Base-by-base conservation (phyloP, 169 alveolate genomes). In the Plasmodium adleri region DNA sequence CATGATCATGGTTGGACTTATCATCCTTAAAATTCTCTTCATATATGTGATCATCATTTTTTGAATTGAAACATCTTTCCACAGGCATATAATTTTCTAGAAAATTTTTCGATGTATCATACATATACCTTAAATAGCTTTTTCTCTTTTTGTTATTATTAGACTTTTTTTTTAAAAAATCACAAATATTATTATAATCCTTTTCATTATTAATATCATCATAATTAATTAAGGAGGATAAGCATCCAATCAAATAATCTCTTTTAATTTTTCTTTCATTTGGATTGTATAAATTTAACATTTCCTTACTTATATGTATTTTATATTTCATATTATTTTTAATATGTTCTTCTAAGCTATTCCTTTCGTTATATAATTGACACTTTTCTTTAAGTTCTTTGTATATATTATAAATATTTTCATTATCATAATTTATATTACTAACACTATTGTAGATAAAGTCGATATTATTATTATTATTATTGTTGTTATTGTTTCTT, bases 181-280 rank as follows among this genome's bases (percentile, higher is more conserved):
- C 70, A 68, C 43, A 83, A 68, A 83, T 83, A 68, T 83, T 83
- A 47, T 47, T 68, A 68, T 54, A 83, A 83, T 83, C 91, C 50
- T 83, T 83, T 68, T 83, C 91, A 49, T 83, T 70, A 39, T 26
- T 17, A 54, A 20, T 52, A 54, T 83, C 83, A 28, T 70, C 58
- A 50, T 83, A 83, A 49, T 83, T 83, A 17, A 83, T 83, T 63
- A 83, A 60, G 17, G 68, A 32, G 15, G 91, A 83, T 59, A 83
- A 60, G 71, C 85, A 32, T 20, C 91, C 91, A n/a, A 83, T 62
- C 49, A 83, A 62, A 72, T 83, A 83, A 68, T 83, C 72, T 54
- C 59, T 68, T 83, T 70, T 68, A 22, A 54, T 20, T 56, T 52
- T 68, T 54, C n/a, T 83, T 49, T 32, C 59, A 68, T 54, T 67